Conservation (phyloP, 2,329 filamentous ascomycete species). For the Monosporascus sp. region DNA sequence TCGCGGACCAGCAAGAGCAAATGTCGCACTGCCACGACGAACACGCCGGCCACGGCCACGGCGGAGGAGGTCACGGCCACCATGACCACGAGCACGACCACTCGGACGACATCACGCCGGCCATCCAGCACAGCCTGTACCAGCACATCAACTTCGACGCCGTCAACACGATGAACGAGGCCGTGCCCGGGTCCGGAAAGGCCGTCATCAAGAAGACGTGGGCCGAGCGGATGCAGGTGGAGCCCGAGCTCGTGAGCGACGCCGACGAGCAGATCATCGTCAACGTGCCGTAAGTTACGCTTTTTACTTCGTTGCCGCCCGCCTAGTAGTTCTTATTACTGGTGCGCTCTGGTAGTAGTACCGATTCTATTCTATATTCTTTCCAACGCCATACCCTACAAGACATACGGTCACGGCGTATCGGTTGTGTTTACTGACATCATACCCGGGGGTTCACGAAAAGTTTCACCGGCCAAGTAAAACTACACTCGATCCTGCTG, state of each 20-base stretch:
- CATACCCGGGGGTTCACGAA: background rate
- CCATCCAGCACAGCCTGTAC: constrained; percentile 85
- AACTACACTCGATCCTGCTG: constrained; percentile 82
- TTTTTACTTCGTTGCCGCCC: background rate
- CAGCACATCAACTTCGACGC: constrained; percentile 85
- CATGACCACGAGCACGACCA: constrained; percentile 71
- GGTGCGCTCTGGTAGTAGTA: too few species aligned
- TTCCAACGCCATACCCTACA: background rate
- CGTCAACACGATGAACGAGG: constrained; percentile 81
- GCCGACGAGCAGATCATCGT: constrained; percentile 92
- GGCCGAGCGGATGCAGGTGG: constrained; percentile 65
- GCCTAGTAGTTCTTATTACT: too few species aligned
- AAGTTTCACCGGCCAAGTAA: constrained; percentile 90
- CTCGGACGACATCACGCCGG: constrained; percentile 85
- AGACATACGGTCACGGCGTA: too few species aligned
- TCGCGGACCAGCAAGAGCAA: background rate
- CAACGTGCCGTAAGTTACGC: constrained; percentile 68
- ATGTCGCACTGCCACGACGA: constrained; percentile 48
- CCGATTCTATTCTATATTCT: too few species aligned
- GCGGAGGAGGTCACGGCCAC: constrained; percentile 45
- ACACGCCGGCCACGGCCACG: constrained; percentile 42
- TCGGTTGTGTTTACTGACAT: background rate
- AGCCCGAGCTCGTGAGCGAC: constrained; percentile 77
- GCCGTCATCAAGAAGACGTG: constrained; percentile 86
- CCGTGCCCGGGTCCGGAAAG: constrained; percentile 59